Percentiles rank a stretch among this genome's conserved stretches.
Evolutionary conservation across 2,329 filamentous ascomycete genomes (phyloP).

Genomic region (Arthrobotrys iridis): DNA sequence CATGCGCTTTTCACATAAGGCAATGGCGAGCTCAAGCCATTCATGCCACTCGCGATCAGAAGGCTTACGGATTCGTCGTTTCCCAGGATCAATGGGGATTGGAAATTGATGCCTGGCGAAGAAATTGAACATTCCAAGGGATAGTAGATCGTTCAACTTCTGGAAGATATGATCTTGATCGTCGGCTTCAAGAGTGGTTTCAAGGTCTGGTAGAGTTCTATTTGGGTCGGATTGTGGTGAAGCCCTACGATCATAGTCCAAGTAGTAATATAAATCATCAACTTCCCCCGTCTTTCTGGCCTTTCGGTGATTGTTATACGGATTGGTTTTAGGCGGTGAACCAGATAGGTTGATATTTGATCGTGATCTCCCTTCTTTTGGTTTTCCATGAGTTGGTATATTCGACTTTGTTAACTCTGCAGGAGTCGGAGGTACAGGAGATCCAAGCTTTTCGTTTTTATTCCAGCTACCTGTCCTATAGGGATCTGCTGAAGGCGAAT

Average conservation of each 20-base stretch:
- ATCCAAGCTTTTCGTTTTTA: constrained; percentile 35
- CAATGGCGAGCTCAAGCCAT: constrained; percentile 50
- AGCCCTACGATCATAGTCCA: constrained; percentile 44
- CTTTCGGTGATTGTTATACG: constrained; percentile 51
- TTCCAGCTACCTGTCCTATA: constrained; percentile 42
- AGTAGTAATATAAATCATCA: constrained; percentile 49
- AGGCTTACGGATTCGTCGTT: constrained; percentile 51
- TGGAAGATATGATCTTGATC: constrained; percentile 52
- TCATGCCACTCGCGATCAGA: constrained; percentile 54
- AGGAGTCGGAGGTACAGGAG: constrained; percentile 35
- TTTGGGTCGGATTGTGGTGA: constrained; percentile 46
- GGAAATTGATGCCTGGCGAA: constrained; percentile 52
- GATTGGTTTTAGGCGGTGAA: constrained; percentile 46
- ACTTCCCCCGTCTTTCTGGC: constrained; percentile 50
- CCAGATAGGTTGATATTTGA: constrained; percentile 34
- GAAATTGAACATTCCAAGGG: constrained; percentile 52
- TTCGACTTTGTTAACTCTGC: constrained; percentile 25
- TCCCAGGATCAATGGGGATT: constrained; percentile 51
- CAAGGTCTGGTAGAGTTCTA: constrained; percentile 45
- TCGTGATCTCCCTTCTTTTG: constrained; percentile 37
- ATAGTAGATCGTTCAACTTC: constrained; percentile 46
- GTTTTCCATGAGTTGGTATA: constrained; percentile 31
- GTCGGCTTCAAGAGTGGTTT: constrained; percentile 46
- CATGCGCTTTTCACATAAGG: constrained; percentile 53
- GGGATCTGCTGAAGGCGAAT: constrained; percentile 18